Percentiles rank a stretch among this genome's conserved stretches.
These are phyloP conservation scores for Stachybotrys echinatus DNA, from an alignment of 2,329 filamentous ascomycete genomes.

Conservation along the genomic window DNA sequence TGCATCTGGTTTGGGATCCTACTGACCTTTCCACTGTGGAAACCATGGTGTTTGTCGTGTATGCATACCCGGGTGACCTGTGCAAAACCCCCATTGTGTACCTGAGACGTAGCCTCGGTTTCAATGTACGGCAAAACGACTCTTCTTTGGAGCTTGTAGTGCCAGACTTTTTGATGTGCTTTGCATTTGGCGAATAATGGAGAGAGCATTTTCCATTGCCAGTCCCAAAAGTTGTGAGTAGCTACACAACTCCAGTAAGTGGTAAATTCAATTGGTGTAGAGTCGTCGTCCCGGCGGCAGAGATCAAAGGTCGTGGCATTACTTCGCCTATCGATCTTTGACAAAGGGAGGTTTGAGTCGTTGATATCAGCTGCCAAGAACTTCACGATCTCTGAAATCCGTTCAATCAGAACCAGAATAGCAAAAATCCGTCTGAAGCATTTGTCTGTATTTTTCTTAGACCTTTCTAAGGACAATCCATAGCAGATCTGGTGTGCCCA, in stretches of 20 bases:
- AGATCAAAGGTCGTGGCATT: background rate
- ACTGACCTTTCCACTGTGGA: background rate
- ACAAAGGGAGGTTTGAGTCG: background rate
- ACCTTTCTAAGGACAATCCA: background rate
- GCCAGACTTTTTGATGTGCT: background rate
- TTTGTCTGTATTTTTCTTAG: background rate
- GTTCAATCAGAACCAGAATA: background rate
- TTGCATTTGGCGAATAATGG: background rate
- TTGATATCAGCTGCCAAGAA: background rate
- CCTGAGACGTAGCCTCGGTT: background rate
- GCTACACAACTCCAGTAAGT: background rate
- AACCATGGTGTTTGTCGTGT: background rate
- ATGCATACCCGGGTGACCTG: background rate
- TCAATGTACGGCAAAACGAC: background rate
- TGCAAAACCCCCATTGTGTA: background rate
- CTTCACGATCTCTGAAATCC: background rate
- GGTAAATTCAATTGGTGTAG: background rate
- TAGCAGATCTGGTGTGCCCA: background rate
- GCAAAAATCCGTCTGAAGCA: background rate
- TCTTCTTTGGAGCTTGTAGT: background rate
- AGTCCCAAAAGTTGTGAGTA: background rate
- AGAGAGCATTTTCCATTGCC: background rate
- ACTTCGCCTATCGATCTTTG: background rate
- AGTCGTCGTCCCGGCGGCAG: background rate
- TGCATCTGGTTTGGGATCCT: background rate